Conservation (phyloP, 495 filamentous ascomycete species). For the Recurvomyces mirabilis region DNA sequence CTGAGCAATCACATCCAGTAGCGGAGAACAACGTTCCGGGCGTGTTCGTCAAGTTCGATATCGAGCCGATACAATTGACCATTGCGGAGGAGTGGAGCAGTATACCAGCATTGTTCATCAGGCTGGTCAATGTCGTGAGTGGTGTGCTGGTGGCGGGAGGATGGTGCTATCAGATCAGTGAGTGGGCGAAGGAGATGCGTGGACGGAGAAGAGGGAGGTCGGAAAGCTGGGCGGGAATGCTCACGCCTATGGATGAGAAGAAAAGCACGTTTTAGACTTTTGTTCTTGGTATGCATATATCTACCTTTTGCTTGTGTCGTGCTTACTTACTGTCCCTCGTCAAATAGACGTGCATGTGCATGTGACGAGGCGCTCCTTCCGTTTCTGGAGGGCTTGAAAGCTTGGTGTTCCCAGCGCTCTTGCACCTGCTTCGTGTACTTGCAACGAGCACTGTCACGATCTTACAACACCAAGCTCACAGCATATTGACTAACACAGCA, state of each 20-base stretch:
- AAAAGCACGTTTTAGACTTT: slow-evolving; percentile 3
- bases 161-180: slow-evolving; percentile 49
- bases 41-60: slow-evolving; percentile 98
- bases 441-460: no score
- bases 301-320: background rate
- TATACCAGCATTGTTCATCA: slow-evolving; percentile 61
- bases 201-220: slow-evolving; percentile 20
- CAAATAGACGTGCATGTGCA: background rate
- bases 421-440: background rate
- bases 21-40: slow-evolving; percentile 67
- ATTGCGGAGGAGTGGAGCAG: slow-evolving; percentile 72
- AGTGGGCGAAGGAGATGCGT: slow-evolving; percentile 41
- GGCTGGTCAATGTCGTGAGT: slow-evolving; percentile 56
- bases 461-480: no score
- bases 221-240: slow-evolving; percentile 12
- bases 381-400: background rate
- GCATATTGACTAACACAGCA: no score
- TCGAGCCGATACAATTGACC: slow-evolving; percentile 84
- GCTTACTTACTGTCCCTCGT: no score
- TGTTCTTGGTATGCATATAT: background rate
- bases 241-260: slow-evolving; percentile 10
- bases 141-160: slow-evolving; percentile 54
- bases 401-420: background rate
- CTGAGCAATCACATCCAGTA: slow-evolving; percentile 61
- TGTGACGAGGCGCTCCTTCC: background rate